Percentiles rank a stretch among this genome's conserved stretches.
Conservation (phyloP, 2,329 filamentous ascomycete genomes). For the Aspergillus floridensis region DNA sequence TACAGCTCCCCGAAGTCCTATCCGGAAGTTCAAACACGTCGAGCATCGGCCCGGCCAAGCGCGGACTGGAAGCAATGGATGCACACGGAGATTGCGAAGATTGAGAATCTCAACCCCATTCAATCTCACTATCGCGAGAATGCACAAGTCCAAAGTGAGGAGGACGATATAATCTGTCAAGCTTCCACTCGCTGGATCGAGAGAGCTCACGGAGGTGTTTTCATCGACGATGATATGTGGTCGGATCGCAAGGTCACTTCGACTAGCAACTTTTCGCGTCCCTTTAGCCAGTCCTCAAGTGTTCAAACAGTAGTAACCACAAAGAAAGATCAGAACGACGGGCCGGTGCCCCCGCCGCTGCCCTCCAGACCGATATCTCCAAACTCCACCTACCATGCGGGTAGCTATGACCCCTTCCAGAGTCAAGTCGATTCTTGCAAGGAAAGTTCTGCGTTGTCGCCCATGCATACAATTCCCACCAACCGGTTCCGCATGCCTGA, state of each 20-base stretch:
- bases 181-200: slow-evolving; percentile 1
- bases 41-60: slow-evolving; percentile 22
- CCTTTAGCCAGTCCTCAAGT: slow-evolving; percentile 36
- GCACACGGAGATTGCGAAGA: slow-evolving; percentile 34
- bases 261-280: slow-evolving; percentile 38
- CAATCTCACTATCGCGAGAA: slow-evolving; percentile 40
- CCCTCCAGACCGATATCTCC: slow-evolving; percentile 4
- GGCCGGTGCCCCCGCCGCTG: not conserved
- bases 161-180: slow-evolving; percentile 14
- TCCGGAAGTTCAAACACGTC: slow-evolving; percentile 1
- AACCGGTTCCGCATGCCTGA: slow-evolving; percentile 24
- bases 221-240: not conserved
- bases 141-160: slow-evolving; percentile 35
- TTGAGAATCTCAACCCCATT: slow-evolving; percentile 25
- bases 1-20: slow-evolving; percentile 32
- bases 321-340: slow-evolving; percentile 8
- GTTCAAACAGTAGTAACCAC: slow-evolving; percentile 20
- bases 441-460: slow-evolving; percentile 15
- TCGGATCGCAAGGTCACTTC: slow-evolving; percentile 9
- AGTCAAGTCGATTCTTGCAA: slow-evolving; percentile 3
- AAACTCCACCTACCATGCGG: not conserved
- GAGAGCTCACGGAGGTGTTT: not conserved
- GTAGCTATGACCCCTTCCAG: slow-evolving; percentile 1
- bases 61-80: slow-evolving; percentile 41
- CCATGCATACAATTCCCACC: slow-evolving; percentile 23